Conservation (phyloP, 805 yeast species). For the Groenewaldozyma tartarivorans region DNA sequence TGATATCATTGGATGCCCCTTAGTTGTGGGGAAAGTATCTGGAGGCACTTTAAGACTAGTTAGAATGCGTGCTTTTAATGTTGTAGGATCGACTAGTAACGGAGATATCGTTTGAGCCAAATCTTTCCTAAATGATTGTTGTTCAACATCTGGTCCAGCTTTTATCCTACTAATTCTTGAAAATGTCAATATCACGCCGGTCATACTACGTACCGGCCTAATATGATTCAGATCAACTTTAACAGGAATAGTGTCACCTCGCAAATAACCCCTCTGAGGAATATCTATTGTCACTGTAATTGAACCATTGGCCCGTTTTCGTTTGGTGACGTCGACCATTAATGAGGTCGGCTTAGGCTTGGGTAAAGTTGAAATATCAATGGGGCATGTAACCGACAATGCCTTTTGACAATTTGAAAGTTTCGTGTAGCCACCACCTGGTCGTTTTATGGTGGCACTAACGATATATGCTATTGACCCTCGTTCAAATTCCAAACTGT, state of each 20-base stretch:
- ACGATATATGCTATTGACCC: conserved; percentile 70
- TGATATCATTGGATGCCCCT: conserved; percentile 58
- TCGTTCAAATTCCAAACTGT: conserved; percentile 72
- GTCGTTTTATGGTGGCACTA: conserved; percentile 32
- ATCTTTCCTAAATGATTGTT: conserved; percentile 67
- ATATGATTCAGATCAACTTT: conserved; percentile 59
- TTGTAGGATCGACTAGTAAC: conserved; percentile 61
- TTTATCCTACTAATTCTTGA: conserved; percentile 65
- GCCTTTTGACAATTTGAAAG: conserved; percentile 39
- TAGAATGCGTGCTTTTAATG: conserved; percentile 46
- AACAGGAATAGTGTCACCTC: conserved; percentile 75
- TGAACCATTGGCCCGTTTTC: conserved; percentile 32
- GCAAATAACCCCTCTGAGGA: conserved; percentile 58
- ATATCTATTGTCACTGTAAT: conserved; percentile 32
- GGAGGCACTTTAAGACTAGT: conserved; percentile 67
- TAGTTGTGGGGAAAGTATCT: conserved; percentile 78
- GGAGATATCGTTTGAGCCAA: conserved; percentile 70
- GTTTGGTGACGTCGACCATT: conserved; percentile 43
- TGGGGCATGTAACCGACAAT: conserved; percentile 58
- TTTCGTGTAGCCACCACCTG: background rate
- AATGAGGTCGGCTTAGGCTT: conserved; percentile 59
- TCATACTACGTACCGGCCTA: conserved; percentile 56
- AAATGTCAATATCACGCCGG: conserved; percentile 69
- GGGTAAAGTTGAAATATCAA: conserved; percentile 60
- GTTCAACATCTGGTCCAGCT: conserved; percentile 47